Base-by-base conservation (phyloP, 306 rosid species). In the Aeschynomene evenia region DNA sequence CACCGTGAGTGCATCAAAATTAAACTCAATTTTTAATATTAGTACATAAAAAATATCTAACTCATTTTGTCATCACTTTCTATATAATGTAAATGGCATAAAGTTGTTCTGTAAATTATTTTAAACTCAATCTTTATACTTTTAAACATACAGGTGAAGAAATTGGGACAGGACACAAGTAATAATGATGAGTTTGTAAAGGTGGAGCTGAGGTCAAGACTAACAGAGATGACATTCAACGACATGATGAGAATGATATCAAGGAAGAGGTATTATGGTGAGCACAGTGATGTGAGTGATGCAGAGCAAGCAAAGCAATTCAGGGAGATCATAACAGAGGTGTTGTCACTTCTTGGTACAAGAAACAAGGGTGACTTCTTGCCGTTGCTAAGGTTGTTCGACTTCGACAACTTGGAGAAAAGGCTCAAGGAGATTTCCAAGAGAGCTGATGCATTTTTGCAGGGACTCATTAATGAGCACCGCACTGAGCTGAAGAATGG, bases 171-270 rank as follows among this genome's bases (percentile, higher is more conserved):
- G n/a, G n/a, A n/a, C n/a, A n/a, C n/a, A n/a, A n/a, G n/a, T n/a
- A n/a, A n/a, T n/a, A n/a, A n/a, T n/a, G n/a, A n/a, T n/a, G 66
- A 24, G 3, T 56, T 24, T 14, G 55, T 9, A 0, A 7, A 1
- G 4, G 75, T 70, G 66, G 75, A 70, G n/a, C 9, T 70, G 2
- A 26, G 66, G 40, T 42, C 56, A 0, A 7, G 2, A 46, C 12
- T 70, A 21, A 56, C 28, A 2, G 67, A 71, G 23, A 43, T 71
- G 75, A 71, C 36, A 0, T 58, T 28, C 9, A 71, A 71, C 75
- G 45, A 21, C 67, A 71, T 71, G 67, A 31, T 71, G 75, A 71
- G 75, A n/a, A 71, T 58, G 75, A 19, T 70, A 1, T 24, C 75
- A 2, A 66, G 75, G 11, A 70, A 70, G 57, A 73, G 71, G 2